Percentiles rank a stretch among this genome's conserved stretches.
Conservation (phyloP, 2,329 filamentous ascomycete genomes). For the Cercospora sojina region DNA sequence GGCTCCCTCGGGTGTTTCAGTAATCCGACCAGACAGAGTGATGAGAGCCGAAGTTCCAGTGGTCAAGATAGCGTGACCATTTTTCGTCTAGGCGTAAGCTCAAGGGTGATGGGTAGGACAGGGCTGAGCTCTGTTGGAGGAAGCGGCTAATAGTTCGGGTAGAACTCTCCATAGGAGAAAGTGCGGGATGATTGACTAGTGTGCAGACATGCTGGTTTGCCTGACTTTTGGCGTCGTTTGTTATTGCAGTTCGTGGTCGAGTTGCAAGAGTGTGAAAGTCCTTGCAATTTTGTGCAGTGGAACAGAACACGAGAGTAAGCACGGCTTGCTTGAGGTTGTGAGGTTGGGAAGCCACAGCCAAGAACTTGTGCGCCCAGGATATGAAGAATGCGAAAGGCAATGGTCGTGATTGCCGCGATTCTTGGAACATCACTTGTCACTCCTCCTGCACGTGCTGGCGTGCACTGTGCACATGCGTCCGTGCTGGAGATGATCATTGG, state of each 20-base stretch:
- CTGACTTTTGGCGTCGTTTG: not conserved
- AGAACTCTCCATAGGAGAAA: constrained; percentile 2
- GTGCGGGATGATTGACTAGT: not conserved
- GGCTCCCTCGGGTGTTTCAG: not conserved
- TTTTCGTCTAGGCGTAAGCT: constrained; percentile 1
- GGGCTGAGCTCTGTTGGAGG: constrained; percentile 1
- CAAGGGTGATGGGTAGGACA: not conserved
- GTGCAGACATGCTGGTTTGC: not conserved
- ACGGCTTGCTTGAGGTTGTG: not conserved
- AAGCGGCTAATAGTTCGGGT: not conserved
- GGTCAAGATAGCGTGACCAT: not conserved
- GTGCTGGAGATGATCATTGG: constrained; percentile 1
- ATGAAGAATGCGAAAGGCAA: not conserved
- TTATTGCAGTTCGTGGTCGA: not conserved
- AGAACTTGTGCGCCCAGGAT: constrained; percentile 5
- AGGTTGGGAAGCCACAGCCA: constrained; percentile 6
- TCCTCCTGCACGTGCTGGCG: not conserved
- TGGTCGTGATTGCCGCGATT: not conserved
- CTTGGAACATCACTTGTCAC: not conserved
- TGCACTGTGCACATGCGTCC: not conserved
- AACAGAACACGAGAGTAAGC: not conserved
- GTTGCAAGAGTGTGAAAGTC: not conserved
- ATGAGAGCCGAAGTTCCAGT: not conserved
- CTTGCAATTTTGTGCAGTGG: not conserved
- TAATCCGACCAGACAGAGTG: not conserved